Base-by-base conservation (phyloP, 768 basidiomycete genomes). In the Xerocomellus dryophilus region DNA sequence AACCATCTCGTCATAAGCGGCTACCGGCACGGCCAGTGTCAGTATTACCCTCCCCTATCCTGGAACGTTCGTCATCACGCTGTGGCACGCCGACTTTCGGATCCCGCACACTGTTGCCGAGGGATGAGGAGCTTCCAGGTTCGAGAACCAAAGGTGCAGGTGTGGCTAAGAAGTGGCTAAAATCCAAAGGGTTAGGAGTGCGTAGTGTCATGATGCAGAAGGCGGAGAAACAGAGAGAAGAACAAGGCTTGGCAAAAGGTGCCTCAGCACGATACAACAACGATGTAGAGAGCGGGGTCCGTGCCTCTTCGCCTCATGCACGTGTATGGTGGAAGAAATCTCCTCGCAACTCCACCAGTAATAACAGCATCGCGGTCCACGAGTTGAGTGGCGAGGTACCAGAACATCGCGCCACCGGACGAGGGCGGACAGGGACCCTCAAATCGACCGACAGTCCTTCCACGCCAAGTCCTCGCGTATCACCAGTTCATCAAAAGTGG, bases 11-110 rank as follows among this genome's bases (percentile, higher is more conserved):
- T 44, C 35, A 42, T 14, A 61, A 59, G 50, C 52, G 23, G 17
- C 32, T 59, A 20, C 46, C 51, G 7, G 21, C 49, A 23, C 45
- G 47, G 1, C 56, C 56, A 18, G 17, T 50, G 27, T 56, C 63
- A 18, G 14, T 62, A 21, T 56, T 63, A 41, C 61, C 56, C 23
- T 58, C 53, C 9, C 59, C 74, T 36, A 65, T 71, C 50, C 67
- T 77, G 11, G 76, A 78, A 42, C 74, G 76, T 20, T 73, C 77
- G 20, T 75, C 72, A 36, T 82, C 81, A 4, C 72, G 82, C 36
- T 84, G 81, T 56, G 81, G 78, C 10, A 83, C 83, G 4, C 83
- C 83, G 10, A 83, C 83, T 2, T 83, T 84, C 58, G 84, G 83
- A 14, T 84, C 83, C 2, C 74, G 76, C 32, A 73, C 56, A n/a